phyloP scores from a whole-genome alignment of 169 alveolate genomes.

The Plasmodium berghei region DNA sequence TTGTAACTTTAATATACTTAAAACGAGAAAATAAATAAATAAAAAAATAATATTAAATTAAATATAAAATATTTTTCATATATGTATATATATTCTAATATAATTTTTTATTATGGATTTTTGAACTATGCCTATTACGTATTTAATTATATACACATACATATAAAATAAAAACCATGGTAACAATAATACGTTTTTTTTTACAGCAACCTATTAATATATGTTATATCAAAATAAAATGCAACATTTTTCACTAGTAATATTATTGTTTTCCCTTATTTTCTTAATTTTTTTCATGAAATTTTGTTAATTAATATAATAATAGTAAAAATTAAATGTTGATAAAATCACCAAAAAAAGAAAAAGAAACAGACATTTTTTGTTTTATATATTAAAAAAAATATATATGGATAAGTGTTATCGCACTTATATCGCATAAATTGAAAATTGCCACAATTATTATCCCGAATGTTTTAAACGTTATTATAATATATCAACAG shows the following conservation, averaged over 20 bases:
- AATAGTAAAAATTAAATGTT: background rate
- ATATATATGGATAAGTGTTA: conserved; percentile 15
- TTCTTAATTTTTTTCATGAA: background rate
- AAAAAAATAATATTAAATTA: background rate
- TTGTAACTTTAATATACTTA: background rate
- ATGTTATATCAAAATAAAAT: too few relatives aligned
- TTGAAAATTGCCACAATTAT: conserved; percentile 17
- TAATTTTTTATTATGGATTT: too few relatives aligned
- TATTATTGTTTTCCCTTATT: background rate
- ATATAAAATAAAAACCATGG: too few relatives aligned
- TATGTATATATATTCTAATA: too few relatives aligned
- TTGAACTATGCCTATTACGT: too few relatives aligned
- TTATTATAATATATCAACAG: background rate
- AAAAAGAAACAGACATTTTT: background rate
- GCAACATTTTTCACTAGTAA: too few relatives aligned
- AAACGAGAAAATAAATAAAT: conserved; percentile 10
- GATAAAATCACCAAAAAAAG: background rate
- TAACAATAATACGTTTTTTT: too few relatives aligned
- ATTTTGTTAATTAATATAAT: conserved; percentile 1
- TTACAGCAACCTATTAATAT: too few relatives aligned
- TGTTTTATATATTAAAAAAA: background rate
- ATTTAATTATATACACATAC: too few relatives aligned
- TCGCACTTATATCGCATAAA: conserved; percentile 76
- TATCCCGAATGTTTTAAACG: conserved; percentile 5
- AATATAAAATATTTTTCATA: background rate